phyloP scores from a whole-genome alignment of 192 early-diverging fungal genomes.

The Rhizophagus sp. region DNA sequence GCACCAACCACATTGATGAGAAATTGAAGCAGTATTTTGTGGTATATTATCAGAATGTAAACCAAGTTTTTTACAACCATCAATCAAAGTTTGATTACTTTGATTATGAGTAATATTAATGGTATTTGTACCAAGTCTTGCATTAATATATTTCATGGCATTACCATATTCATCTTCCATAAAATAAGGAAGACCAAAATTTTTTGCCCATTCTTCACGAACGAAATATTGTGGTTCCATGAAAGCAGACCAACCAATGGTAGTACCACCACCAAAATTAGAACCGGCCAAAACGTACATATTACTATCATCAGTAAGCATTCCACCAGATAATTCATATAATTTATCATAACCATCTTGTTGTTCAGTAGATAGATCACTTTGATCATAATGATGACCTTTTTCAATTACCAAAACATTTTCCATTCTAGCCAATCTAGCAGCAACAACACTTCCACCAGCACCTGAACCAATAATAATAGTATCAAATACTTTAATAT shows the following conservation, averaged over 20 bases:
- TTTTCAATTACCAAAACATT: constrained; percentile 76
- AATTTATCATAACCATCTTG: constrained; percentile 47
- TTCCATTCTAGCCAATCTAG: constrained; percentile 63
- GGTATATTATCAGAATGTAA: constrained; percentile 55
- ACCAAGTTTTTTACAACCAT: constrained; percentile 71
- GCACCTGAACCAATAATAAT: constrained; percentile 72
- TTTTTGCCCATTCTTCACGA: constrained; percentile 71
- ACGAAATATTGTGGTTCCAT: constrained; percentile 63
- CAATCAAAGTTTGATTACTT: constrained; percentile 61
- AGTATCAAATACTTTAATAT: constrained; percentile 52
- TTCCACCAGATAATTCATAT: constrained; percentile 56
- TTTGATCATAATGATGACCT: constrained; percentile 56
- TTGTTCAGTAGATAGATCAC: constrained; percentile 56
- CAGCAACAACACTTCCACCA: constrained; percentile 69
- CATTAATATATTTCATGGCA: constrained; percentile 56
- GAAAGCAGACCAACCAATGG: constrained; percentile 66
- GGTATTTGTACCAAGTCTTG: constrained; percentile 57
- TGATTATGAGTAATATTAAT: constrained; percentile 60
- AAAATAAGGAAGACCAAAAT: constrained; percentile 63
- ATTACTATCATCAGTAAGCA: constrained; percentile 53
- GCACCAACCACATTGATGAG: constrained; percentile 67
- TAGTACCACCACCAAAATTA: constrained; percentile 77
- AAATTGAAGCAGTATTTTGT: constrained; percentile 61
- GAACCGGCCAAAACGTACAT: constrained; percentile 60
- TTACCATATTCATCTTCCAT: constrained; percentile 45